Base-by-base conservation (phyloP, 176 grass and related monocot species). In the Tillandsia fasciculata region DNA sequence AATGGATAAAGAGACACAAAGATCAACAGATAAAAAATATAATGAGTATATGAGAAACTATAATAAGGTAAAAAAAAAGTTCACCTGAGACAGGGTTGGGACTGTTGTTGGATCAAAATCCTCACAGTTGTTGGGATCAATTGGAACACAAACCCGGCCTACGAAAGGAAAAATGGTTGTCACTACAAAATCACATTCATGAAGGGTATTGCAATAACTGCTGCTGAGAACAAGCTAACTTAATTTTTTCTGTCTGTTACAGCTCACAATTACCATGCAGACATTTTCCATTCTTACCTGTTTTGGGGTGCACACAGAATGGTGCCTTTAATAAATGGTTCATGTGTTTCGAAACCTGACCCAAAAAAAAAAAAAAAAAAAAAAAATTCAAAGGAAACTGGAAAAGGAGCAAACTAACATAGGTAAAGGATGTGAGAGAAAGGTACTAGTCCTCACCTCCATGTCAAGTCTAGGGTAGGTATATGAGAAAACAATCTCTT, bases 381-480 rank as follows among this genome's bases (percentile, higher is more conserved):
- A 74, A 27, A 29, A 10, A 75, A 26, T 50, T 10, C 28, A 24
- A 64, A 52, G 17, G 49, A 58, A 74, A 22, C 69, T 28, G 33
- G 53, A 50, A 56, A 48, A 47, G 1, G 13, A 8, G 17, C 50
- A 66, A 10, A 72, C 48, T 48, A 67, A 84, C 49, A 53, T 18
- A 50, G 49, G 3, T 24, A 66, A 49, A 61, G 70, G 50, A 14
- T 51, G 68, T 33, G 23, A 8, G 53, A 48, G 56, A 66, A 76
- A 82, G 10, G 17, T 26, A 63, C 5, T 17, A 75, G 82, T 63
- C 15, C 42, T 71, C 63, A 96, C 88, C 93, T 97, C 89, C 84
- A 97, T 92, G 66, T 92, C 93, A 69, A 97, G 79, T 92, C 93
- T 97, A 77, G 93, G 93, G 72, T 92, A 97, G 7, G 93, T 85